Conservation (phyloP, 1,139 yeast genomes). For the Kodamaea arcana region DNA sequence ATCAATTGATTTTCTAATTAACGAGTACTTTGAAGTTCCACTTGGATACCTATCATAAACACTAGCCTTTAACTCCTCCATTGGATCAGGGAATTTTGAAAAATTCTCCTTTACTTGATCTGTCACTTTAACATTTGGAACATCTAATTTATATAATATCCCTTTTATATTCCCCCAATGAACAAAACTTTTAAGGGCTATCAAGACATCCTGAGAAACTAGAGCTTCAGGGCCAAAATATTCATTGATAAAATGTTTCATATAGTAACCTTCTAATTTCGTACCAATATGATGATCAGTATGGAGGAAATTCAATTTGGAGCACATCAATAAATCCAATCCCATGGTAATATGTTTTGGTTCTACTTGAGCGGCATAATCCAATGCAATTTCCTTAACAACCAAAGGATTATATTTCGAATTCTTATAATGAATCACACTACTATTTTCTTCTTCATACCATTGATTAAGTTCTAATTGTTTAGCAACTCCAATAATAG, state of each 20-base stretch:
- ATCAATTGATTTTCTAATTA: slow-evolving; percentile 40
- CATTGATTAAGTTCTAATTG: slow-evolving; percentile 46
- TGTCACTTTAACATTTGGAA: slow-evolving; percentile 37
- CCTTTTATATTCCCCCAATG: slow-evolving; percentile 58
- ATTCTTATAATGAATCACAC: slow-evolving; percentile 35
- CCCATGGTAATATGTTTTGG: slow-evolving; percentile 40
- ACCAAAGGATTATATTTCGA: slow-evolving; percentile 29
- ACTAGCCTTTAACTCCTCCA: slow-evolving; percentile 35
- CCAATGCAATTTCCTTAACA: slow-evolving; percentile 26
- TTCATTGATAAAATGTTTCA: slow-evolving; percentile 36
- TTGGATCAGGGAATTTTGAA: slow-evolving; percentile 40
- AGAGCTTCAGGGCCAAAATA: slow-evolving; percentile 43
- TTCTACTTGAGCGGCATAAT: slow-evolving; percentile 20
- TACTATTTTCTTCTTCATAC: slow-evolving; percentile 48
- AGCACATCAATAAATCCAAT: slow-evolving; percentile 39
- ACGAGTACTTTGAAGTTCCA: slow-evolving; percentile 49
- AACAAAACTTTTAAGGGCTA: slow-evolving; percentile 50
- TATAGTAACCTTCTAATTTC: slow-evolving; percentile 42
- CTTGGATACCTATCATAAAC: slow-evolving; percentile 49
- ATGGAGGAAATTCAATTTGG: slow-evolving; percentile 52
- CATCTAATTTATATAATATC: slow-evolving; percentile 38
- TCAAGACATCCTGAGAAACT: slow-evolving; percentile 39
- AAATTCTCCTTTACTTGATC: slow-evolving; percentile 28
- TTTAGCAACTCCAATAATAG: slow-evolving; percentile 48
- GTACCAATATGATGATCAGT: slow-evolving; percentile 57